Evolutionary conservation across 345 rosid species (phyloP), one percentile per base, ranked within the genome.

Genomic region (Firmiana major): DNA sequence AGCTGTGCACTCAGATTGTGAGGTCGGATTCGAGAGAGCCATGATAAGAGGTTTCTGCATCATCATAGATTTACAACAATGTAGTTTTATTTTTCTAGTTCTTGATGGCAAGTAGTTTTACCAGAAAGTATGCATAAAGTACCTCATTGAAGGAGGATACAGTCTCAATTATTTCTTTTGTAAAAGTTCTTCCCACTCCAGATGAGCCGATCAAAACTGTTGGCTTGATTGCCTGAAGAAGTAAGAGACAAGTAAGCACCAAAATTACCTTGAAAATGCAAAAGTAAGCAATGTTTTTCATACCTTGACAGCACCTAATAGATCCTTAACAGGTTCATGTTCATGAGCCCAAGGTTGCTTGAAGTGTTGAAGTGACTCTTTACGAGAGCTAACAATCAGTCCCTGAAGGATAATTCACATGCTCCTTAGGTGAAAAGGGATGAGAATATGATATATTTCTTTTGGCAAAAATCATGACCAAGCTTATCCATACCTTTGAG

Each of bases 321-420:
- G 92, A 68, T 83, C 87, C 76, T 84, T 82, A 76, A 93, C 87
- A 46, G 98, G 92, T 69, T 92, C 91, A 77, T 90, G 95, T 59
- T 90, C 95, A 79, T 93, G 99, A 86, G 98, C 98, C 99, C 99
- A 96, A 16, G 97, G 98, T 85, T 90, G 86, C 90, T 96, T 93
- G 84, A 96, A 96, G 16, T 85, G 92, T 86, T 96, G 99, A 76
- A 96, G 97, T 9, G 97, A 89, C 40, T 89, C 91, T 76, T 87
- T 89, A 9, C 99, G 93, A 9, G 97, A 90, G 80, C 83, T 81
- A 67, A 96, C 97, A 57, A 96, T 92, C 81, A 96, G 76, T 73
- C 98, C 99, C 99, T 95, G 84, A 48, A 75, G 64, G 65, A 74
- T 51, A 54, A 78, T 69, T 49, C 13, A 40, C 49, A 68, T 16